phyloP scores from a whole-genome alignment of 2,329 filamentous ascomycete genomes.

The Passalora sequoiae region DNA sequence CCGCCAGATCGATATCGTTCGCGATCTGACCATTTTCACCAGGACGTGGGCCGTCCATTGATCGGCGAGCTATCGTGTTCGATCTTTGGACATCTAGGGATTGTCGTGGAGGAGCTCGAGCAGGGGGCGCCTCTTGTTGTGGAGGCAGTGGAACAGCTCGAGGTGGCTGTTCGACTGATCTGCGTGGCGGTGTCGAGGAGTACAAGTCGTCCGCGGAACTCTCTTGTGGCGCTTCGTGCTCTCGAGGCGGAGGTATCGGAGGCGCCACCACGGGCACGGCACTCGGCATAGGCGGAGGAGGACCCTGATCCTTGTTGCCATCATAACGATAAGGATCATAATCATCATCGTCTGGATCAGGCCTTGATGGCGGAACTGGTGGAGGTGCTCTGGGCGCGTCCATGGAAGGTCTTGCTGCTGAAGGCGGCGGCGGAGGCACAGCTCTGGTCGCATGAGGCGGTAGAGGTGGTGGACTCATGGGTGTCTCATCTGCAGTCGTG shows the following conservation, averaged over 20 bases:
- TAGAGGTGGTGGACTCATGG: slow-evolving; percentile 42
- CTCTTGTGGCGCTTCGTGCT: slow-evolving; percentile 33
- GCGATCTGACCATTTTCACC: slow-evolving; percentile 77
- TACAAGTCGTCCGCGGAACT: slow-evolving; percentile 45
- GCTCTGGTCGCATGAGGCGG: slow-evolving; percentile 37
- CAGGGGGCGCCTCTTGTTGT: slow-evolving; percentile 31
- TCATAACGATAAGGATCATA: slow-evolving; percentile 62
- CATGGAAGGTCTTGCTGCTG: slow-evolving; percentile 57
- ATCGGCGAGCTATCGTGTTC: slow-evolving; percentile 51
- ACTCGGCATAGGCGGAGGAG: slow-evolving; percentile 32
- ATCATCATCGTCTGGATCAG: slow-evolving; percentile 50
- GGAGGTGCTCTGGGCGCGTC: slow-evolving; percentile 69
- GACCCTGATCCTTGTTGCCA: slow-evolving; percentile 16
- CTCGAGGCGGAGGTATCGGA: slow-evolving; percentile 30
- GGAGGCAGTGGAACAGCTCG: slow-evolving; percentile 44
- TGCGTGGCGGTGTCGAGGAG: slow-evolving; percentile 38
- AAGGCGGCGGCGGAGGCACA: slow-evolving; percentile 53
- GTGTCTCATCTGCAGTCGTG: slow-evolving; percentile 51
- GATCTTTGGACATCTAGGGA: slow-evolving; percentile 56
- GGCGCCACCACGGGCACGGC: slow-evolving; percentile 32
- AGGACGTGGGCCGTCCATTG: slow-evolving; percentile 70
- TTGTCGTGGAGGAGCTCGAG: slow-evolving; percentile 44
- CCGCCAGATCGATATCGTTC: slow-evolving; percentile 74
- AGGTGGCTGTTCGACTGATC: slow-evolving; percentile 32
- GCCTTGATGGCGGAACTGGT: slow-evolving; percentile 59